phyloP scores from a whole-genome alignment of 176 grass and related monocot genomes.

The Aegilops sharonensis region DNA sequence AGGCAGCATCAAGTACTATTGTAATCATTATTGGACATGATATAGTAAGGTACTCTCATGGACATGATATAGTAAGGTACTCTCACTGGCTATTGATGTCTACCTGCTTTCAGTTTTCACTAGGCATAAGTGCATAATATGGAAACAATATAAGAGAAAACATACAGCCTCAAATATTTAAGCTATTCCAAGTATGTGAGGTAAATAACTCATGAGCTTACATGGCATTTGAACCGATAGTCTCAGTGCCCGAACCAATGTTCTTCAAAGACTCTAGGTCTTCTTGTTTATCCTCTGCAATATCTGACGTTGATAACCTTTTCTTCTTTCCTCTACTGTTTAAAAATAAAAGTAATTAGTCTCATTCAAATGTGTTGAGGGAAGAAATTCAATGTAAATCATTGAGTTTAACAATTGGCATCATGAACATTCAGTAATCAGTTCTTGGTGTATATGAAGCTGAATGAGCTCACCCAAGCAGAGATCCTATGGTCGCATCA shows the following conservation, averaged over 20 bases:
- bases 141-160: background rate
- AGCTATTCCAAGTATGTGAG: background rate
- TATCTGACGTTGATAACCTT: constrained; percentile 29
- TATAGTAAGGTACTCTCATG: background rate
- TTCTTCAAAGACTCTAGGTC: constrained; percentile 4
- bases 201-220: constrained; percentile 31
- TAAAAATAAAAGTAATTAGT: constrained; percentile 15
- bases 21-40: background rate
- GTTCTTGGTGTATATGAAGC: constrained; percentile 14
- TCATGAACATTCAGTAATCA: constrained; percentile 5
- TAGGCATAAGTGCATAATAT: constrained; percentile 14
- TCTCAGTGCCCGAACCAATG: background rate
- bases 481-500: constrained; percentile 49
- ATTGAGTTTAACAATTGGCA: constrained; percentile 15
- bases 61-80: background rate
- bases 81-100: background rate
- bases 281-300: constrained; percentile 13
- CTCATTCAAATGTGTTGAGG: background rate
- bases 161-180: background rate
- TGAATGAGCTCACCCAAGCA: constrained; percentile 61
- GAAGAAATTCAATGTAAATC: constrained; percentile 17
- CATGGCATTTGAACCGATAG: constrained; percentile 22
- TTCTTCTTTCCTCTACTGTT: constrained; percentile 45
- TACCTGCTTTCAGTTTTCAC: background rate
- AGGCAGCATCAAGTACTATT: background rate